These are phyloP conservation scores for Dioscorea dumetorum DNA, from an alignment of 106 monocot species.

Conservation along the genomic window DNA sequence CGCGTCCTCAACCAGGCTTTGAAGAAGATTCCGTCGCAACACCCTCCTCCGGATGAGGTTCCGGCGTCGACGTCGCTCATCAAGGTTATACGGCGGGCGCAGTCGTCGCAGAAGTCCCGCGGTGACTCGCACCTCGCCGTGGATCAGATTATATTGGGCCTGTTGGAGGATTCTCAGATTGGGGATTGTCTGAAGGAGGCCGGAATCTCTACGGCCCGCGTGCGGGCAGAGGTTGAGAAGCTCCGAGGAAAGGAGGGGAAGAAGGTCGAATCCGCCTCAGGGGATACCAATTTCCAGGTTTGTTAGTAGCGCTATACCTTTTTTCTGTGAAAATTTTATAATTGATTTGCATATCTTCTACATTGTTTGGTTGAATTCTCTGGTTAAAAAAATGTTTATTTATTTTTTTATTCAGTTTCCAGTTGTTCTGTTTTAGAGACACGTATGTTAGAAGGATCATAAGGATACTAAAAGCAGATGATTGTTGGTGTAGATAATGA, in stretches of 20 bases:
- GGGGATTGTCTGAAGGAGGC: slow-evolving; percentile 45
- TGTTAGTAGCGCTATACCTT: no score
- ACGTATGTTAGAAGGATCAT: no score
- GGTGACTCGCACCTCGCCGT: slow-evolving; percentile 60
- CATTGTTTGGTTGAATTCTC: no score
- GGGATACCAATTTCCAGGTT: slow-evolving; percentile 49
- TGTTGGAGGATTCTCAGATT: slow-evolving; percentile 49
- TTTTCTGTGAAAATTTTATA: no score
- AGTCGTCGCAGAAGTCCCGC: slow-evolving; percentile 40
- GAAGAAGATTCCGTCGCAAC: slow-evolving; percentile 48
- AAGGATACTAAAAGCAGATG: no score
- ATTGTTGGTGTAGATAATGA: no score
- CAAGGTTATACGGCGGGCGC: slow-evolving; percentile 44
- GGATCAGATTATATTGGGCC: slow-evolving; percentile 47
- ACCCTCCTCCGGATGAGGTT: slow-evolving; percentile 45
- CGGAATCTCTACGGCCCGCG: slow-evolving; percentile 21
- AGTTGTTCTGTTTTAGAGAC: no score
- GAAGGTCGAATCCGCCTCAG: slow-evolving; percentile 49
- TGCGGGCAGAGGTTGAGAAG: slow-evolving; percentile 47
- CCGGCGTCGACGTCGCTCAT: slow-evolving; percentile 45
- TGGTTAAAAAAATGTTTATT: no score
- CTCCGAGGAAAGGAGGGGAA: slow-evolving; percentile 50
- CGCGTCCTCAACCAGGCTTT: slow-evolving; percentile 33
- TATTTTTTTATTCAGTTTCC: no score
- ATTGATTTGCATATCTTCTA: no score